Percentiles rank a stretch among this genome's conserved stretches.
phyloP scores from a whole-genome alignment of 2,329 filamentous ascomycete species.

The Samsoniella hepiali region DNA sequence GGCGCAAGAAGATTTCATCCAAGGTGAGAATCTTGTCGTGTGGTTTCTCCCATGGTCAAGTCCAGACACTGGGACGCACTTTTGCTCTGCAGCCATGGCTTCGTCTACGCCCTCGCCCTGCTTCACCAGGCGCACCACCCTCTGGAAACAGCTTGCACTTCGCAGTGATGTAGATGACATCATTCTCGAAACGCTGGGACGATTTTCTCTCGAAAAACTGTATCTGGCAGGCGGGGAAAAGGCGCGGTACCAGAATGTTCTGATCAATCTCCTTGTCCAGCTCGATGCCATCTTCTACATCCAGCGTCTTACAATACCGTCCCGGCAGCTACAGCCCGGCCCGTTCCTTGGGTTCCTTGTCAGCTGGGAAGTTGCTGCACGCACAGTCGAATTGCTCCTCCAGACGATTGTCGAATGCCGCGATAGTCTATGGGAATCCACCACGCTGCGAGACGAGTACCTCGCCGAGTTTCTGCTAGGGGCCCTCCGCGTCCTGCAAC shows the following conservation, averaged over 20 bases:
- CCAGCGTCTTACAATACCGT: conserved; percentile 39
- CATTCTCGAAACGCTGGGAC: conserved; percentile 39
- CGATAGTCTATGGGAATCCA: conserved; percentile 33
- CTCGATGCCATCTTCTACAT: conserved; percentile 39
- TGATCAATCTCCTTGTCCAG: conserved; percentile 36
- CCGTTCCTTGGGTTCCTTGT: conserved; percentile 38
- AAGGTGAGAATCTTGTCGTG: not conserved
- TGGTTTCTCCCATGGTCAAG: not conserved
- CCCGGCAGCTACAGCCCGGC: conserved; percentile 33
- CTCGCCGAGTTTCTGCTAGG: conserved; percentile 37
- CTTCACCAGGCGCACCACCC: conserved; percentile 35
- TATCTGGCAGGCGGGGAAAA: conserved; percentile 35
- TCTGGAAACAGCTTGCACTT: conserved; percentile 36
- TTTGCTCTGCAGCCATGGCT: conserved; percentile 21
- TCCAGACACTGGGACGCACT: too few relatives aligned
- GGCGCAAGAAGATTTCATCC: not conserved
- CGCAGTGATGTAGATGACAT: conserved; percentile 41
- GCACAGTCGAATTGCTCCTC: conserved; percentile 37
- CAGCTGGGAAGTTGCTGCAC: conserved; percentile 39
- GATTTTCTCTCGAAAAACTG: conserved; percentile 41
- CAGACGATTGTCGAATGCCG: conserved; percentile 36
- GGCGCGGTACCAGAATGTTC: conserved; percentile 33
- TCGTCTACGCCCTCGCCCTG: conserved; percentile 33
- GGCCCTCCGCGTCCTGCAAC: conserved; percentile 35
- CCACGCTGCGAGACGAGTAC: conserved; percentile 34